These are phyloP conservation scores for Tilletia walkeri DNA, from an alignment of 1,284 basidiomycete species.

Conservation along the genomic window DNA sequence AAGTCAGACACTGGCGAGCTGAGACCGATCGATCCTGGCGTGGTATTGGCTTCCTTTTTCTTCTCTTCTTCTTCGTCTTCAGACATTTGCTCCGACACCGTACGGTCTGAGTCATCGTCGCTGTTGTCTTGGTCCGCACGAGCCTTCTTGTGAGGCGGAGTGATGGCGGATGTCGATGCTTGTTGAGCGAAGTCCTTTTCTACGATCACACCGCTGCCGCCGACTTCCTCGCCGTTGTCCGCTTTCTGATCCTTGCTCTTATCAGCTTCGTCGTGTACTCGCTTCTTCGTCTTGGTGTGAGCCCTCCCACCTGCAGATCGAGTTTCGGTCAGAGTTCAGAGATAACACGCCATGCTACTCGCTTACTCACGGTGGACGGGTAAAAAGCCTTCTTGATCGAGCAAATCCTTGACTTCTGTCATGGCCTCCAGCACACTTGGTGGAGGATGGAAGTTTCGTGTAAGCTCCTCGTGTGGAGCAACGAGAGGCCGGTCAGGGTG, in stretches of 20 bases:
- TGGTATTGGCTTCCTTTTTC: too few species aligned
- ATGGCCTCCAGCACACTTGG: constrained; percentile 4
- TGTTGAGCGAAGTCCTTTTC: too few species aligned
- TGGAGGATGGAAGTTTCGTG: constrained; percentile 8
- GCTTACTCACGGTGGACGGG: background rate
- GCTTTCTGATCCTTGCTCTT: background rate
- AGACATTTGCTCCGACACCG: too few species aligned
- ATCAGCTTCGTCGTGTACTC: background rate
- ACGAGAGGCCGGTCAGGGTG: constrained; percentile 4
- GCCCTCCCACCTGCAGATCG: background rate
- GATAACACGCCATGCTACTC: background rate
- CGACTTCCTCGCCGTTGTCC: background rate
- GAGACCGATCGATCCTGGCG: too few species aligned
- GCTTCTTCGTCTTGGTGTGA: background rate
- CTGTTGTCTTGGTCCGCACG: too few species aligned
- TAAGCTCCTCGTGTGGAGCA: constrained; percentile 4
- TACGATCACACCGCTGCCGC: background rate
- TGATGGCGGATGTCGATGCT: too few species aligned
- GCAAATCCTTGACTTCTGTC: background rate
- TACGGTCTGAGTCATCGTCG: too few species aligned
- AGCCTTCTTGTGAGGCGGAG: too few species aligned
- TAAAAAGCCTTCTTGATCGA: background rate
- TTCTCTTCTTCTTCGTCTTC: too few species aligned
- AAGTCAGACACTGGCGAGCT: background rate
- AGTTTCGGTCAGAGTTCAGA: background rate